A percentile compares a stretch with the other conserved stretches of the same genome.
Evolutionary conservation across 306 rosid genomes (phyloP).

Genomic region (Medicago ruthenica): DNA sequence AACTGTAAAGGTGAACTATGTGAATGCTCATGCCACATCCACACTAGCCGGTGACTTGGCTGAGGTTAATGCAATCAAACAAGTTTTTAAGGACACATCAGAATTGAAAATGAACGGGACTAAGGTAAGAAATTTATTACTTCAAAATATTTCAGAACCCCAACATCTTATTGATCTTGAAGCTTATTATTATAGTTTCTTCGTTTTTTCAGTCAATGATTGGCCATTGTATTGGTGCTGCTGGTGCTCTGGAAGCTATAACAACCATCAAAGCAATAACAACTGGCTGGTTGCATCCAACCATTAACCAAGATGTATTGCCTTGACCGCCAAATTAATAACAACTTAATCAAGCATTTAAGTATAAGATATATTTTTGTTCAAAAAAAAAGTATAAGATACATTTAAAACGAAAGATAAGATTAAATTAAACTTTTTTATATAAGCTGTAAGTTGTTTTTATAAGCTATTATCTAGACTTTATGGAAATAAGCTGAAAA

Average conservation of each 20-base stretch:
- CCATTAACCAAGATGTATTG: conserved; percentile 70
- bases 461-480: too few relatives aligned
- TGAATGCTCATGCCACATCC: conserved; percentile 87
- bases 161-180: conserved; percentile 1
- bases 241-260: conserved; percentile 57
- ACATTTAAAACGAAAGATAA: too few relatives aligned
- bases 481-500: neutral
- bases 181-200: neutral
- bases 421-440: too few relatives aligned
- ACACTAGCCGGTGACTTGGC: conserved; percentile 79
- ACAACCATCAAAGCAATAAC: conserved; percentile 76
- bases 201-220: conserved; percentile 63
- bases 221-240: conserved; percentile 69
- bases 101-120: conserved; percentile 75
- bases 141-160: neutral
- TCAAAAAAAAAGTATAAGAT: too few relatives aligned
- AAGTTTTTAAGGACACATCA: conserved; percentile 67
- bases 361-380: too few relatives aligned
- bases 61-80: conserved; percentile 72
- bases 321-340: neutral
- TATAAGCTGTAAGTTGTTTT: too few relatives aligned
- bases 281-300: conserved; percentile 80
- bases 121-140: conserved; percentile 52
- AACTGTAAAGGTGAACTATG: conserved; percentile 67
- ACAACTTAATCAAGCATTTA: neutral